Evolutionary conservation across 2,329 filamentous ascomycete genomes (phyloP).

Genomic region (Plenodomus tracheiphilus): DNA sequence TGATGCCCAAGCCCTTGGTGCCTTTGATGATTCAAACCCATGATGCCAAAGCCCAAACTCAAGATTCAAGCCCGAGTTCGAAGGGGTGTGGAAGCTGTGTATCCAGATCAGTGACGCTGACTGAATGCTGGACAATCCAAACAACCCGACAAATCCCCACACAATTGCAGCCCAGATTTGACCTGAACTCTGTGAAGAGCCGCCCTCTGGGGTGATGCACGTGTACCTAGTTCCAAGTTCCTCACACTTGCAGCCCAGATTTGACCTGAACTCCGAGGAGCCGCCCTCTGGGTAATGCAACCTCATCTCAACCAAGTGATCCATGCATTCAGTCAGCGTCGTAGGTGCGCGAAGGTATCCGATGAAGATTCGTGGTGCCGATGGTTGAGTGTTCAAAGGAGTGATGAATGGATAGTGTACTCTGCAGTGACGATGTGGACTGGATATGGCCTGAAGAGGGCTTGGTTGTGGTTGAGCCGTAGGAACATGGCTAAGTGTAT

Average conservation of each 20-base stretch:
- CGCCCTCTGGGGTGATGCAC: neutral
- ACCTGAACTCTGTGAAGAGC: neutral
- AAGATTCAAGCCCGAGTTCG: too few species aligned
- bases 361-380: slow-evolving; percentile 8
- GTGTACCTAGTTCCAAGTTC: too few species aligned
- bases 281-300: neutral
- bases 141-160: neutral
- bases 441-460: slow-evolving; percentile 1
- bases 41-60: neutral
- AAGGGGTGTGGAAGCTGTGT: too few species aligned
- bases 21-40: neutral
- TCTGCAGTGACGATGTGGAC: neutral
- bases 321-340: slow-evolving; percentile 1
- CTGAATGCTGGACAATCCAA: neutral
- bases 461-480: neutral
- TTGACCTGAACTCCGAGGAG: too few species aligned
- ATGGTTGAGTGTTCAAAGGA: neutral
- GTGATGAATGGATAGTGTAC: neutral
- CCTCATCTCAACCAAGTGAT: slow-evolving; percentile 1
- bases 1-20: neutral
- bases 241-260: too few species aligned
- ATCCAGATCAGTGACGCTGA: neutral
- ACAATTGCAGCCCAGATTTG: neutral
- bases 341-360: neutral
- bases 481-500: neutral